Base-by-base conservation (phyloP, 805 yeast species). In the Spathaspora boniae region DNA sequence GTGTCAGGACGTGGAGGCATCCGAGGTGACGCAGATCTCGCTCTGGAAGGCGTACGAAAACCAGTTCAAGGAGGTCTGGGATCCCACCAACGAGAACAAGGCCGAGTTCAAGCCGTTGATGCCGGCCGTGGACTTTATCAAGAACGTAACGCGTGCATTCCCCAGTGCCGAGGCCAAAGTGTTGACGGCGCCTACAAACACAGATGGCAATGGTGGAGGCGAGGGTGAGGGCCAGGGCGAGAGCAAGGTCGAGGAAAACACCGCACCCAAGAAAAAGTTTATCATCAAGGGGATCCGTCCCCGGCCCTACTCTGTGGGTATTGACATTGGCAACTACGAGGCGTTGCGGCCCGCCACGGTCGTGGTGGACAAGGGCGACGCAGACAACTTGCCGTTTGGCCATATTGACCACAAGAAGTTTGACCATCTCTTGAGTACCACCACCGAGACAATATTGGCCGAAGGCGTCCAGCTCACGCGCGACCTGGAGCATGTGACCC, bases 121-220 rank as follows among this genome's bases (percentile, higher is more conserved):
- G 21, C 95, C 96, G 1, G 98, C 98, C 0, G 97, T 93, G 9
- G 98, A 93, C 46, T 93, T 93, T 58, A 93, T 93, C 56, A 87
- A 91, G 50, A 91, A 93, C 53, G 98, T 91, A 15, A 82, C 89
- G 22, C 77, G 78, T 41, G 95, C 96, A 1, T 93, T 93, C 55
- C 81, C 84, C 12, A 76, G 80, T 48, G 87, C 96, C 3, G 82
- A 86, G 34, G 98, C 98, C 1, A 89, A 88, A 91, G 98, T 93
- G 11, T 72, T 78, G 5, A 68, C 77, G 9, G 14, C 16, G 11
- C n/a, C n/a, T n/a, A n/a, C n/a, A n/a, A n/a, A n/a, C n/a, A n/a
- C n/a, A n/a, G n/a, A n/a, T n/a, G n/a, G n/a, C n/a, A n/a, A n/a
- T n/a, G n/a, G n/a, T n/a, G n/a, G n/a, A n/a, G 15, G 14, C n/a